Percentiles rank a stretch among this genome's conserved stretches.
Conservation (phyloP, 2,329 filamentous ascomycete genomes). For the Venturia nashicola region DNA sequence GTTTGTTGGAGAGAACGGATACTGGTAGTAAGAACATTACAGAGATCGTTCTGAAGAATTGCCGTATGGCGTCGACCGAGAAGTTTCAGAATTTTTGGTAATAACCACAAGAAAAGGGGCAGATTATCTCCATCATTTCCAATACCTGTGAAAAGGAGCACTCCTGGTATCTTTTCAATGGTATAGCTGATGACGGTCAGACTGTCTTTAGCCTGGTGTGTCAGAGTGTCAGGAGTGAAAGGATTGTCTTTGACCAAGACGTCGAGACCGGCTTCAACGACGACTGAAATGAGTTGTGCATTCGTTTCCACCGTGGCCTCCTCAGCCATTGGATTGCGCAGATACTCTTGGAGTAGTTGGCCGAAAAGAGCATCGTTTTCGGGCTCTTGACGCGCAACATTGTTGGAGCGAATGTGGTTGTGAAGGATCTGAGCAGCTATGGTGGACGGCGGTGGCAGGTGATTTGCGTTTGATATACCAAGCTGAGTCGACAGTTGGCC, state of each 20-base stretch:
- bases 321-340: constrained; percentile 34
- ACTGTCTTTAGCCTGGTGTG: constrained; percentile 51
- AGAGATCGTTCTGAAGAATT: constrained; percentile 3
- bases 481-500: constrained; percentile 13
- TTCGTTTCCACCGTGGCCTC: constrained; percentile 55
- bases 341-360: constrained; percentile 55
- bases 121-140: constrained; percentile 17
- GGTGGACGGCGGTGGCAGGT: constrained; percentile 51
- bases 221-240: constrained; percentile 43
- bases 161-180: constrained; percentile 56
- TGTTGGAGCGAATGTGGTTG: constrained; percentile 59
- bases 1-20: background rate
- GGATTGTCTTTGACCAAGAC: constrained; percentile 51
- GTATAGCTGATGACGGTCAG: constrained; percentile 62
- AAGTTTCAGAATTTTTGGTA: constrained; percentile 34
- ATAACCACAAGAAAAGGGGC: constrained; percentile 36
- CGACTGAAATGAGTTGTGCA: constrained; percentile 62
- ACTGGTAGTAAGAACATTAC: background rate
- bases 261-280: constrained; percentile 62
- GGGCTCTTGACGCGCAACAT: constrained; percentile 48
- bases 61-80: constrained; percentile 15
- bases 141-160: constrained; percentile 36
- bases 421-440: constrained; percentile 79
- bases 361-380: constrained; percentile 64
- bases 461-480: constrained; percentile 12